Percentiles rank a stretch among this genome's conserved stretches.
These are phyloP conservation scores for Globisporangium spinosum DNA, from an alignment of 352 stramenopile genomes.

Conservation along the genomic window DNA sequence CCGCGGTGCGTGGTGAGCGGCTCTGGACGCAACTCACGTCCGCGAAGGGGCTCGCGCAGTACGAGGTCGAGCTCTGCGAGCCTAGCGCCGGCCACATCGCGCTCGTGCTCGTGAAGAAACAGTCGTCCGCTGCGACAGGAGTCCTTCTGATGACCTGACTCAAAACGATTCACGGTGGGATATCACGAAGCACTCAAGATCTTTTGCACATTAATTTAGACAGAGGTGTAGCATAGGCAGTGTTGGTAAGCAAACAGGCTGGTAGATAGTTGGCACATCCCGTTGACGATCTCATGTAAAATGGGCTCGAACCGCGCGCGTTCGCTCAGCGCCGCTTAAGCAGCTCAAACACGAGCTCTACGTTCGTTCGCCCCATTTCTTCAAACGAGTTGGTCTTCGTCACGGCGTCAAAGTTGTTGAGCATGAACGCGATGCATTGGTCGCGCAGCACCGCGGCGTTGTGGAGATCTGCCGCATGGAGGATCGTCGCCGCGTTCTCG, in stretches of 20 bases:
- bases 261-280: neutral
- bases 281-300: neutral
- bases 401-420: conserved; percentile 96
- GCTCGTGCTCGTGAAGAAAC: too few relatives aligned
- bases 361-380: conserved; percentile 97
- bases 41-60: conserved; percentile 10
- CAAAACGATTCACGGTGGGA: neutral
- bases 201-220: conserved; percentile 1
- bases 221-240: neutral
- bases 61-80: conserved; percentile 22
- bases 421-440: conserved; percentile 96
- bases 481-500: conserved; percentile 95
- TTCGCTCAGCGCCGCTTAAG: conserved; percentile 74
- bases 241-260: neutral
- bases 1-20: conserved; percentile 14
- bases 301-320: neutral
- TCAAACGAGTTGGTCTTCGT: conserved; percentile 97
- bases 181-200: neutral
- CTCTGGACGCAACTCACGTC: conserved; percentile 17
- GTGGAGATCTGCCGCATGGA: conserved; percentile 95
- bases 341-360: conserved; percentile 98
- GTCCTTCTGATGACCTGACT: neutral
- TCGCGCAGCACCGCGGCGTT: conserved; percentile 90
- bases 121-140: too few relatives aligned
- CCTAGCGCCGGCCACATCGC: neutral